Conservation (phyloP, 306 rosid species). For the Amphicarpaea edgeworthii region DNA sequence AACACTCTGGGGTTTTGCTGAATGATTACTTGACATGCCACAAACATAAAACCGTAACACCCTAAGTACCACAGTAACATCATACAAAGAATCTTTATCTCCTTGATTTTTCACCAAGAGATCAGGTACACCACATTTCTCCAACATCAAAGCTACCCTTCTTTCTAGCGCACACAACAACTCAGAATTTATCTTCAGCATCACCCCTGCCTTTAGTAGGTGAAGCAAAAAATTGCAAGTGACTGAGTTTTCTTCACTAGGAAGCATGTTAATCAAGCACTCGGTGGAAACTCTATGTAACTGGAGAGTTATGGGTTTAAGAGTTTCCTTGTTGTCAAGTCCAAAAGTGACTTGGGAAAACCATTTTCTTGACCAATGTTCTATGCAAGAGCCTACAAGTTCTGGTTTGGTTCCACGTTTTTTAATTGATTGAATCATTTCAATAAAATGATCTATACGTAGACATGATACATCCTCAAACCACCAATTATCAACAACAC, state of each 20-base stretch:
- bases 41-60: conserved; percentile 61
- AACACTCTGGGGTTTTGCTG: conserved; percentile 56
- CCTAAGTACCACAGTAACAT: conserved; percentile 60
- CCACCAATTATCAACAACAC: conserved; percentile 66
- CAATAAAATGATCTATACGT: conserved; percentile 77
- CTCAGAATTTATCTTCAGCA: conserved; percentile 56
- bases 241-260: conserved; percentile 68
- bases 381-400: conserved; percentile 72
- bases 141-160: conserved; percentile 68
- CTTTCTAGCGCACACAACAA: conserved; percentile 56
- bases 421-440: conserved; percentile 68
- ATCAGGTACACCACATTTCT: conserved; percentile 59
- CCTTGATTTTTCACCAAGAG: conserved; percentile 68
- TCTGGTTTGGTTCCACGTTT: conserved; percentile 59
- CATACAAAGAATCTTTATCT: conserved; percentile 53
- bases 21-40: conserved; percentile 40
- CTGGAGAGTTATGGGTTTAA: conserved; percentile 43
- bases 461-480: conserved; percentile 66
- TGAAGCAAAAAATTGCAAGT: conserved; percentile 76
- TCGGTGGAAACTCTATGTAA: conserved; percentile 64
- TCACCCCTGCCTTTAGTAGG: conserved; percentile 64
- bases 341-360: conserved; percentile 55
- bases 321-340: conserved; percentile 41
- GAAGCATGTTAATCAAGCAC: conserved; percentile 70
- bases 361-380: conserved; percentile 71